Evolutionary conservation across 2,329 filamentous ascomycete species (phyloP), one percentile per base, ranked within the genome.

Genomic region (Thielaviopsis musarum): DNA sequence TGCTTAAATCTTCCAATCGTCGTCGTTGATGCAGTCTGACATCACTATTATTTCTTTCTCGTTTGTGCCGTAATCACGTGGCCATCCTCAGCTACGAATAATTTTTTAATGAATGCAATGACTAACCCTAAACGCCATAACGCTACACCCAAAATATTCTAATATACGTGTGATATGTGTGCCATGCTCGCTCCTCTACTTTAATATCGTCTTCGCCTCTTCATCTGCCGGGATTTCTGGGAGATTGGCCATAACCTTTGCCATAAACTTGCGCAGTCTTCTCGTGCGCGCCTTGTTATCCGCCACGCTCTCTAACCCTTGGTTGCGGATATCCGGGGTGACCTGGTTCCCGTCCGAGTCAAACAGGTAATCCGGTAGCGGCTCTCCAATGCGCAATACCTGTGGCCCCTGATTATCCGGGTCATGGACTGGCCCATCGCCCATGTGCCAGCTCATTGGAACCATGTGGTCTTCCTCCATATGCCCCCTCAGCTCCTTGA

Each of bases 381-480:
- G 60, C 52, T 64, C 63, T 22, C 62, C 21, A 24, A 66, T 59
- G 17, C 60, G 26, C 24, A 63, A 57, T 48, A 63, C 60, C 48
- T 64, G 59, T 48, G 54, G 60, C 15, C 60, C 60, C 7, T n/a
- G 52, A 30, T 59, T 52, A 51, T 62, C 60, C 10, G 60, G 57
- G 26, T 62, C 51, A 34, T 59, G 54, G 13, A 38, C 30, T 9
- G 76, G 76, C 0, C 82, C 82, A 57, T 84, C 82, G 17, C 82
- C 82, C 51, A 77, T 70, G 62, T 82, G 74, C 81, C 81, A 84
- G 45, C 72, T 70, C 59, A 79, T 70, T 1, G 76, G 74, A 13
- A 72, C 65, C 52, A 84, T 68, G 65, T 85, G 82, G n/a, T 64
- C 65, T 62, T 74, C 66, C 58, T 83, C 75, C 41, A 83, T 65